Evolutionary conservation across 495 filamentous ascomycete species (phyloP).

Genomic region (Neurospora intermedia): DNA sequence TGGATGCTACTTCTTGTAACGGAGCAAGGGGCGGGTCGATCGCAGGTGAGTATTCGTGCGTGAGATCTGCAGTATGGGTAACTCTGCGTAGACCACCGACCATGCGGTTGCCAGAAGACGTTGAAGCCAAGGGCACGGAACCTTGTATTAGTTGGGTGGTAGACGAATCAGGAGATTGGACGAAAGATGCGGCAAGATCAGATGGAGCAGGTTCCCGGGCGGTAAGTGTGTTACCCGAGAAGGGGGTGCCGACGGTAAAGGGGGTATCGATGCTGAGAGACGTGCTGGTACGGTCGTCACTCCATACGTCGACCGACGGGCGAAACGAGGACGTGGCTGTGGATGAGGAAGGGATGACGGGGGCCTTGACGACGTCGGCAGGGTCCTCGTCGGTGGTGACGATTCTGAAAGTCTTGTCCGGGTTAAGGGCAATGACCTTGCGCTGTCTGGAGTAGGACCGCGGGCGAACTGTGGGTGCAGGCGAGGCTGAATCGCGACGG

Average conservation of each 20-base stretch:
- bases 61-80: constrained; percentile 37
- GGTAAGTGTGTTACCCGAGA: constrained; percentile 27
- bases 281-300: constrained; percentile 35
- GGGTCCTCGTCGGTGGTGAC: constrained; percentile 17
- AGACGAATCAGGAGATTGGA: constrained; percentile 22
- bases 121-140: constrained; percentile 25
- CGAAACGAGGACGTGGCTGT: constrained; percentile 33
- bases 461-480: constrained; percentile 7
- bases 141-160: constrained; percentile 32
- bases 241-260: constrained; percentile 26
- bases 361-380: constrained; percentile 15
- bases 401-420: constrained; percentile 40
- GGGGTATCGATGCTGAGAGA: constrained; percentile 16
- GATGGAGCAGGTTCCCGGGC: constrained; percentile 9
- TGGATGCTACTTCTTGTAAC: constrained; percentile 24
- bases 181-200: constrained; percentile 13
- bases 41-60: constrained; percentile 25
- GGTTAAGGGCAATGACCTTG: constrained; percentile 30
- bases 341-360: constrained; percentile 24
- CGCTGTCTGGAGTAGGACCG: constrained; percentile 28
- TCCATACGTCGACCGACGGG: constrained; percentile 35
- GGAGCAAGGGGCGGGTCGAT: constrained; percentile 28
- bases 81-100: constrained; percentile 46
- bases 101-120: constrained; percentile 44
- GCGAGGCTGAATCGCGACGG: constrained; percentile 9